phyloP scores from a whole-genome alignment of 495 filamentous ascomycete genomes.

The Massariosphaeria phaeospora region DNA sequence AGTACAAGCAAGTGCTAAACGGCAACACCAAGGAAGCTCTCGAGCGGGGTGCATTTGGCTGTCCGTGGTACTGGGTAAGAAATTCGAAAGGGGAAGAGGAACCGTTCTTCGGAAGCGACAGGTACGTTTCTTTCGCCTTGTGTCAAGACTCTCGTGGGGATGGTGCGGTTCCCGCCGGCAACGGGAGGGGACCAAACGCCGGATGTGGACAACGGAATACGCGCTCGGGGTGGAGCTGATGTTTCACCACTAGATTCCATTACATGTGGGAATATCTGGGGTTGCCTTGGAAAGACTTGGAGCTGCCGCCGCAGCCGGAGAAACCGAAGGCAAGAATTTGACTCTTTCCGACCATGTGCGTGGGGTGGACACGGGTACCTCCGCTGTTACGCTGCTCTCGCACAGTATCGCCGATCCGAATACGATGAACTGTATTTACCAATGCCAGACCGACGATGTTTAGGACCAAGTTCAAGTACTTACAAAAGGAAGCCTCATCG shows the following conservation, averaged over 20 bases:
- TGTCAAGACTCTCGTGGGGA: not conserved
- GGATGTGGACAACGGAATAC: constrained; percentile 1
- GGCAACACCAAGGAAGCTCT: constrained; percentile 56
- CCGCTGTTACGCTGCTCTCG: too few relatives aligned
- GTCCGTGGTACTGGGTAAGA: constrained; percentile 71
- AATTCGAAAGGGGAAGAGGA: constrained; percentile 54
- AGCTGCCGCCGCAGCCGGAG: constrained; percentile 7
- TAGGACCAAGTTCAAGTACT: too few relatives aligned
- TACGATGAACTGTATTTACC: too few relatives aligned
- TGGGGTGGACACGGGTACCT: too few relatives aligned
- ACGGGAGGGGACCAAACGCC: not conserved
- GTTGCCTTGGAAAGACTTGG: constrained; percentile 33
- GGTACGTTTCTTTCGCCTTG: constrained; percentile 41
- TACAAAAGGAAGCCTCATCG: too few relatives aligned
- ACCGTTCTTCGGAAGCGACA: constrained; percentile 75
- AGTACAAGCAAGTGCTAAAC: constrained; percentile 57
- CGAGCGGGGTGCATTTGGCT: constrained; percentile 64
- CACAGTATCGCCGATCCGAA: too few relatives aligned
- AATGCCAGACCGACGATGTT: too few relatives aligned
- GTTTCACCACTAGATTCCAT: constrained; percentile 24
- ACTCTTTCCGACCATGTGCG: too few relatives aligned
- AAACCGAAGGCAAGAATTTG: too few relatives aligned
- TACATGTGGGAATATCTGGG: constrained; percentile 40
- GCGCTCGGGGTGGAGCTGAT: not conserved
- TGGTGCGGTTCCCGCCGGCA: not conserved